Conservation (phyloP, 352 stramenopile species). For the Peronospora belbahrii region DNA sequence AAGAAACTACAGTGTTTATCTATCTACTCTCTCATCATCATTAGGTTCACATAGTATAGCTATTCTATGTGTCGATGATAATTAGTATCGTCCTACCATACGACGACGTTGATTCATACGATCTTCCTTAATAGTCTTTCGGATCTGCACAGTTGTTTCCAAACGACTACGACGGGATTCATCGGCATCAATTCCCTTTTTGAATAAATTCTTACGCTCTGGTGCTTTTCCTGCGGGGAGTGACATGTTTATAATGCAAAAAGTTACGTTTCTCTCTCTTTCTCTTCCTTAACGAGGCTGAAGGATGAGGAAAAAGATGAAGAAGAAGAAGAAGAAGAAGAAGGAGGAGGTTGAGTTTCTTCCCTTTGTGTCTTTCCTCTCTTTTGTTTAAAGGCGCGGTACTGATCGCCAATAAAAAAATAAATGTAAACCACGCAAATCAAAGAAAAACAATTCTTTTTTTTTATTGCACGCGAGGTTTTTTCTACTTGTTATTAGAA, state of each 20-base stretch:
- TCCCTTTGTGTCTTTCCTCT: too few species aligned
- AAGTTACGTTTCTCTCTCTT: constrained; percentile 1
- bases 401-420: constrained; percentile 22
- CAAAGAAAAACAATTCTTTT: constrained; percentile 11
- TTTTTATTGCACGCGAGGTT: too few species aligned
- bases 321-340: too few species aligned
- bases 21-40: too few species aligned
- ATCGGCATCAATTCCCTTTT: constrained; percentile 75
- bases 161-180: constrained; percentile 62
- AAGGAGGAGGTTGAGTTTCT: too few species aligned
- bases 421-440: constrained; percentile 16
- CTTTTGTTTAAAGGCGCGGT: too few species aligned
- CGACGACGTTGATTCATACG: constrained; percentile 68
- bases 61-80: too few species aligned
- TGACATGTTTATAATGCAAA: too few species aligned
- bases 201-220: constrained; percentile 71
- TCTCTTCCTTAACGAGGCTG: constrained; percentile 7
- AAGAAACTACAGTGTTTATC: too few species aligned
- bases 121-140: constrained; percentile 79
- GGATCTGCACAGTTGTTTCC: constrained; percentile 81
- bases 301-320: too few species aligned
- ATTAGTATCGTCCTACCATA: too few species aligned
- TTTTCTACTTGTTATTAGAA: constrained; percentile 18
- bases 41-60: too few species aligned
- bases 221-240: constrained; percentile 59